Base-by-base conservation (phyloP, 441 rosid species). In the Erodium moschatum region DNA sequence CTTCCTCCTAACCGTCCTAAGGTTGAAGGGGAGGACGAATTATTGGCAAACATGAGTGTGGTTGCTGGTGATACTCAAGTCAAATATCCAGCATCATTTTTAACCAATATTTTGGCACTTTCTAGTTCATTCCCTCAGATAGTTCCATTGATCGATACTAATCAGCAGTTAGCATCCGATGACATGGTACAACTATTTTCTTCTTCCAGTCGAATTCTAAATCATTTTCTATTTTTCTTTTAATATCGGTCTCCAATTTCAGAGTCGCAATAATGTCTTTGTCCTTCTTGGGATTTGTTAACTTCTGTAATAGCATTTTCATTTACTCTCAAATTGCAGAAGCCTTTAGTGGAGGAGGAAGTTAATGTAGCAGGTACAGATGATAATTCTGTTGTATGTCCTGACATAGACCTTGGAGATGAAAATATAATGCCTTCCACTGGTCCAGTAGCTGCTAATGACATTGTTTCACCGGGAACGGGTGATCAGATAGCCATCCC, bases 121-220 rank as follows among this genome's bases (percentile, higher is more conserved):
- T 85, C 97, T 46, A 85, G 85, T 77, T 74, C 90, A 70, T 90
- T 90, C 85, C 93, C 93, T 0, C 87, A 87, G 35, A 79, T 90
- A 78, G 91, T 90, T 79, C 81, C 88, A 44, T 71, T 72, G 62
- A 75, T 89, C 50, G 76, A 76, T 77, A 79, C 75, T 76, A 77
- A 70, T 29, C 78, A 66, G 69, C 74, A 66, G 69, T 73, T 80
- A 61, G 72, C 70, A 66, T 75, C 85, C 24, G 68, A 74, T 73
- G 82, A 79, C 58, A 35, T 64, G 85, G 93, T 88, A 84, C 40
- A 67, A 35, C 29, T 48, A 71, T 67, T 46, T 73, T 68, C 61
- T 75, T 44, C 11, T 20, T 46, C 6, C 31, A 7, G 31, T 52
- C 8, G 64, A 71, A 68, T 44, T 69, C 66, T n/a, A 6, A 40